A percentile compares a stretch with the other conserved stretches of the same genome.
Evolutionary conservation across 2,329 filamentous ascomycete genomes (phyloP).

Genomic region (Malbranchea cinnamomea): DNA sequence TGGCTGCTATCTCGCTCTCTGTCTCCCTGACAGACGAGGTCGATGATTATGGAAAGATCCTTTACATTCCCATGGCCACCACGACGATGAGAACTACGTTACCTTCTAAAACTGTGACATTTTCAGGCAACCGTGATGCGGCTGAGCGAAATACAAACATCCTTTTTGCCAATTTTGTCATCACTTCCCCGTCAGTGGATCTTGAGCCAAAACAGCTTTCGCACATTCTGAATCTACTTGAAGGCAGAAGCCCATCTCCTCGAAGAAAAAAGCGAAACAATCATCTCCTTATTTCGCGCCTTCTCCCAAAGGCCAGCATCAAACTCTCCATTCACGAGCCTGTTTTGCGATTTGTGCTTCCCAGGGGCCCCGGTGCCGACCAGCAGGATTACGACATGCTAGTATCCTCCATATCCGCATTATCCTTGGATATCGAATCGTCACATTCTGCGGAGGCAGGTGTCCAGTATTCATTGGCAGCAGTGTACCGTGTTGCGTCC

Average conservation of each 20-base stretch:
- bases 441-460: conserved; percentile 81
- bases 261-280: conserved; percentile 31
- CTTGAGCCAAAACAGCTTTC: conserved; percentile 85
- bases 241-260: conserved; percentile 34
- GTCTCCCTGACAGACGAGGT: conserved; percentile 84
- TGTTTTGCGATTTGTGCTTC: conserved; percentile 76
- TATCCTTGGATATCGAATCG: conserved; percentile 85
- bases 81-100: conserved; percentile 88
- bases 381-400: conserved; percentile 84
- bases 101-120: conserved; percentile 82
- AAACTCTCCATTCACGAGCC: conserved; percentile 96
- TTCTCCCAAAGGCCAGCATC: conserved; percentile 83
- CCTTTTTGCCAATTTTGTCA: conserved; percentile 85
- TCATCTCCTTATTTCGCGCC: conserved; percentile 65
- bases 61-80: conserved; percentile 95
- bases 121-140: conserved; percentile 56
- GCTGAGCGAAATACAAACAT: conserved; percentile 92
- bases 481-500: conserved; percentile 67
- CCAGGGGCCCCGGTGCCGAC: conserved; percentile 48
- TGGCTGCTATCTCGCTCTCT: conserved; percentile 83
- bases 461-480: conserved; percentile 71
- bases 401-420: conserved; percentile 85
- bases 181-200: conserved; percentile 90
- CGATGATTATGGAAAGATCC: conserved; percentile 66
- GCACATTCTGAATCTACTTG: conserved; percentile 62